Percentiles rank a stretch among this genome's conserved stretches.
Conservation (phyloP, 331 rosid genomes). For the Acacia pycnantha region DNA sequence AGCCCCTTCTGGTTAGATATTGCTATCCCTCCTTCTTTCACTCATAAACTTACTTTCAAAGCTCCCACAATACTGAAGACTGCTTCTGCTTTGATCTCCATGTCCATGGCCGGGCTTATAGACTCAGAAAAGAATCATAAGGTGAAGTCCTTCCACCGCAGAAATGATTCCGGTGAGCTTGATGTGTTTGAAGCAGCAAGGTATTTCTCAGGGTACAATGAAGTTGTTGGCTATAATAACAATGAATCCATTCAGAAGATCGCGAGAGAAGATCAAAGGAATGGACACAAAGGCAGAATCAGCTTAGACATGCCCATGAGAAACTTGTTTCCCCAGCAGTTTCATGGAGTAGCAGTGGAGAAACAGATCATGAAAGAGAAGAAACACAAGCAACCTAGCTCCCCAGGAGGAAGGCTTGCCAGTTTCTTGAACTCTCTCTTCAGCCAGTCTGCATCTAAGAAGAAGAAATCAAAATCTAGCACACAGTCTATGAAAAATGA, state of each 20-base stretch:
- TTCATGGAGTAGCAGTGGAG: conserved; percentile 45
- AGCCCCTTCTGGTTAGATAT: conserved; percentile 27
- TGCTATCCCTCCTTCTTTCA: conserved; percentile 24
- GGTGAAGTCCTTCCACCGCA: conserved; percentile 56
- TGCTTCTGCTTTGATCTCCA: conserved; percentile 30
- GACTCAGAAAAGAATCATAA: conserved; percentile 57
- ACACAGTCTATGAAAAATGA: conserved; percentile 76
- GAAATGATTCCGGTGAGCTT: conserved; percentile 80
- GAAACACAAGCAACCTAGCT: conserved; percentile 83
- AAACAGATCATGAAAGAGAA: conserved; percentile 58
- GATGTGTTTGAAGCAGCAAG: conserved; percentile 89
- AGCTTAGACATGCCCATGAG: conserved; percentile 90
- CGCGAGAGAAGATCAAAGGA: conserved; percentile 50
- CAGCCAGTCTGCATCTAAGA: conserved; percentile 79
- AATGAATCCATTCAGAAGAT: conserved; percentile 42
- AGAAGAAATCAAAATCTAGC: conserved; percentile 81
- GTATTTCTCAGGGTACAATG: conserved; percentile 87
- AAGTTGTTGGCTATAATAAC: conserved; percentile 39
- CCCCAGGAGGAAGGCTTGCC: conserved; percentile 92
- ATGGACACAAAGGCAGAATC: conserved; percentile 56
- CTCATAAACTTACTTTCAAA: conserved; percentile 7
- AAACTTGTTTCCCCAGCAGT: conserved; percentile 50
- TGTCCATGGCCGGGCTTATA: conserved; percentile 63
- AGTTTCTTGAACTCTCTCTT: conserved; percentile 93
- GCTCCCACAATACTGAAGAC: conserved; percentile 3